A percentile compares a stretch with the other conserved stretches of the same genome.
phyloP scores from a whole-genome alignment of 208 protist species.

The Spongospora subterranea region DNA sequence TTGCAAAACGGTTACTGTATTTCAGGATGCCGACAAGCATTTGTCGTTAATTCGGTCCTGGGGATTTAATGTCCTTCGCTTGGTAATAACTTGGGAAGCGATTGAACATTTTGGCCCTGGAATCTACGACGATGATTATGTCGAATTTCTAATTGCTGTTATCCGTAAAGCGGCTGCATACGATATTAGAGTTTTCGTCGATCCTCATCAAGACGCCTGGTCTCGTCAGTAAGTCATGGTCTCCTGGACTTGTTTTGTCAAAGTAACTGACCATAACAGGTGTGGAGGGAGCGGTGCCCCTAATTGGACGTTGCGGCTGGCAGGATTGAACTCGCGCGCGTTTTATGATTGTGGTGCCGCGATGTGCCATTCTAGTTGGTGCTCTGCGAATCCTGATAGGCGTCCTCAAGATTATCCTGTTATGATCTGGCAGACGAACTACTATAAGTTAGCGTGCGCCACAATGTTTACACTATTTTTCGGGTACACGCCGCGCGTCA shows the following conservation, averaged over 20 bases:
- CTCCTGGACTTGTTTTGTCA: neutral
- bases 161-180: neutral
- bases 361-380: constrained; percentile 51
- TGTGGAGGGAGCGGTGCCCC: constrained; percentile 66
- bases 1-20: neutral
- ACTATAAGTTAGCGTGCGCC: constrained; percentile 10
- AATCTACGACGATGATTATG: constrained; percentile 47
- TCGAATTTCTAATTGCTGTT: constrained; percentile 28
- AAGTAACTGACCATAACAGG: neutral
- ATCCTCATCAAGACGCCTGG: constrained; percentile 71
- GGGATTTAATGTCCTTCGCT: constrained; percentile 57
- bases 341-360: constrained; percentile 61
- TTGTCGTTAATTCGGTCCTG: constrained; percentile 57
- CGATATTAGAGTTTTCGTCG: constrained; percentile 61
- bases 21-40: constrained; percentile 66
- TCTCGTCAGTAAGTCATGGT: constrained; percentile 53
- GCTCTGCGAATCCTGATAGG: neutral
- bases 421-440: constrained; percentile 46
- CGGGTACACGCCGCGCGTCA: neutral
- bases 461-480: constrained; percentile 52
- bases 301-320: constrained; percentile 64
- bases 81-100: constrained; percentile 36
- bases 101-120: constrained; percentile 50
- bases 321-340: constrained; percentile 53
- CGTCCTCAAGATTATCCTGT: neutral